Base-by-base conservation (phyloP, 768 basidiomycete species). In the Lanmaoa pseudosensibilis region DNA sequence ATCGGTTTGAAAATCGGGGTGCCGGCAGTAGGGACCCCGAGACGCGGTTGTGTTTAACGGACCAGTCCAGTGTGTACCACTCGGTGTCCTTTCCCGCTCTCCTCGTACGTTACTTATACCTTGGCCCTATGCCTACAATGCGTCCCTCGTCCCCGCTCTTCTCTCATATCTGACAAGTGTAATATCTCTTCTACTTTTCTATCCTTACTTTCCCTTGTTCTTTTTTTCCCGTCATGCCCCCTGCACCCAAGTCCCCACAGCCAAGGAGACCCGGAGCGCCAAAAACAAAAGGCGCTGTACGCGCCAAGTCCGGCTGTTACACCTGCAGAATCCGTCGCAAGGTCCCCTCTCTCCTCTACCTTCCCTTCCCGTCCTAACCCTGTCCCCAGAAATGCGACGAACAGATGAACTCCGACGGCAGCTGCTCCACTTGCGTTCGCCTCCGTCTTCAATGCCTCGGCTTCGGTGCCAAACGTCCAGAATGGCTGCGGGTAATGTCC, bases 231-330 rank as follows among this genome's bases (percentile, higher is more conserved):
- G 25, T 16, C 62, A 72, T 74, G 73, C 69, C 70, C 44, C 72
- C 78, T 7, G 65, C 71, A 3, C 74, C 79, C 34, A 81, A 79
- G 69, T 72, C 75, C 19, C 69, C 70, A 0, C 79, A 50, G 67
- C 71, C 36, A 37, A 74, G 55, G 77, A 74, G 76, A 61, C 59
- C 74, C 70, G 82, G 82, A 65, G 77, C 81, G 69, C 80, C 85
- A 59, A 91, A 91, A 71, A 79, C 83, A 59, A 92, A 91, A 79
- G 90, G 87, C 69, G 86, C 88, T 53, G 83, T 87, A 30, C 86
- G 90, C 69, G 90, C 90, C 53, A 92, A 92, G 81, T 88, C 88
- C 51, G 90, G 91, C 61, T 93, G 91, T 71, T 92, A 91, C 75
- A 92, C 90, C 54, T 92, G 90, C 77, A 82, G 90, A 66, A 90